These are phyloP conservation scores for Anthracocystis panici-leucophaei DNA, from an alignment of 1,284 basidiomycete species.

Conservation along the genomic window DNA sequence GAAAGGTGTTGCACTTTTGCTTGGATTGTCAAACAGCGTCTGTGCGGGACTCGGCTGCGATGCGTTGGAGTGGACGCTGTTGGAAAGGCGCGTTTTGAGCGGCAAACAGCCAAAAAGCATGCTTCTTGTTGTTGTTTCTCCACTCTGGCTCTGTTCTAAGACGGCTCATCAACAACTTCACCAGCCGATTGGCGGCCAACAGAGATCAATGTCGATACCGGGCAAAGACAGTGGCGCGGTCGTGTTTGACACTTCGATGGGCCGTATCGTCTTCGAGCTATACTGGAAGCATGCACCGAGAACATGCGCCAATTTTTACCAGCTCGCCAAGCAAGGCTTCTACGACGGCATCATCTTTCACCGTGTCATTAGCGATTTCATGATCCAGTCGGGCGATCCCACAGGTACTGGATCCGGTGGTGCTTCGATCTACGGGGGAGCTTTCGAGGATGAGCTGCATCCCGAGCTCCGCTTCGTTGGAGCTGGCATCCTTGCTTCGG, in stretches of 20 bases:
- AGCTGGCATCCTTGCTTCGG: conserved; percentile 96
- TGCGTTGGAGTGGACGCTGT: conserved; percentile 26
- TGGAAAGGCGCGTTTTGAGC: conserved; percentile 3
- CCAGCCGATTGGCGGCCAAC: not conserved
- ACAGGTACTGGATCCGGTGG: conserved; percentile 98
- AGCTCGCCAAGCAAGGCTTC: conserved; percentile 65
- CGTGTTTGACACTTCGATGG: conserved; percentile 63
- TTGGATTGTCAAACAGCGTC: conserved; percentile 8
- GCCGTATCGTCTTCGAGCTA: conserved; percentile 60
- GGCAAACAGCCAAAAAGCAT: not conserved
- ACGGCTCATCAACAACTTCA: conserved; percentile 6
- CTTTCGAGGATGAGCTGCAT: conserved; percentile 96
- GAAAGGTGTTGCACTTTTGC: conserved; percentile 5
- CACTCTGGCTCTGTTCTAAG: not conserved
- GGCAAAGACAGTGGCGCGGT: conserved; percentile 49
- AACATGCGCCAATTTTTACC: conserved; percentile 63
- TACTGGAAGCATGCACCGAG: conserved; percentile 66
- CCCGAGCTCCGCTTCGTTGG: conserved; percentile 86
- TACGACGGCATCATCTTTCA: conserved; percentile 82
- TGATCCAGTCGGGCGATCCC: conserved; percentile 98
- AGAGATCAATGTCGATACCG: conserved; percentile 37
- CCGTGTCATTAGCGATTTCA: conserved; percentile 97
- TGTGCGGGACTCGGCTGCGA: conserved; percentile 41
- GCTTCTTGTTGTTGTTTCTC: not conserved
- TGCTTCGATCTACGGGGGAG: conserved; percentile 66